A percentile compares a stretch with the other conserved stretches of the same genome.
phyloP scores from a whole-genome alignment of 148 eudicot species.

The Dianthus caryophyllus region DNA sequence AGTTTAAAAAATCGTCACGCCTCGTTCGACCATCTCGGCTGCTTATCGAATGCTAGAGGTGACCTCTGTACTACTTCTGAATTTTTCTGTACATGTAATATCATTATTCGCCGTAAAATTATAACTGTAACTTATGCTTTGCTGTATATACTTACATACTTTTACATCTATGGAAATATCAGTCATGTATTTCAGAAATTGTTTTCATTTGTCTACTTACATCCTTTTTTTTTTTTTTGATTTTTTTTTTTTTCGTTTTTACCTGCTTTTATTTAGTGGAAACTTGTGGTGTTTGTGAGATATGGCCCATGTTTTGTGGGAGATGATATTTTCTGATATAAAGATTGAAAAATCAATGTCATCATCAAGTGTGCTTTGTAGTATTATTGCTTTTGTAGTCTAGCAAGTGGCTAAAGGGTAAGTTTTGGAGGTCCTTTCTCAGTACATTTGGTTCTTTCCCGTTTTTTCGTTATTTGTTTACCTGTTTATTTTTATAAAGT shows the following conservation, averaged over 20 bases:
- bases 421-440: background rate
- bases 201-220: conserved; percentile 3
- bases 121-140: conserved; percentile 21
- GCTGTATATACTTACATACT: conserved; percentile 28
- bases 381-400: background rate
- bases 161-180: conserved; percentile 25
- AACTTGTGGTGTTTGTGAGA: background rate
- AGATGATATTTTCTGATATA: conserved; percentile 12
- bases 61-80: conserved; percentile 21
- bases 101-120: conserved; percentile 18
- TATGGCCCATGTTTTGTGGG: background rate
- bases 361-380: conserved; percentile 17
- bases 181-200: conserved; percentile 5
- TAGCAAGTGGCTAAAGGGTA: background rate
- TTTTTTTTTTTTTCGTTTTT: conserved; percentile 1
- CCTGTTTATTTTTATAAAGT: no score
- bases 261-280: background rate
- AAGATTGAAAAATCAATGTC: conserved; percentile 22
- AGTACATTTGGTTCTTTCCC: no score
- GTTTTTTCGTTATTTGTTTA: no score
- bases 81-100: conserved; percentile 28
- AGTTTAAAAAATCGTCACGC: background rate
- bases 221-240: conserved; percentile 10
- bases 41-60: conserved; percentile 7
- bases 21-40: conserved; percentile 4